These are phyloP conservation scores for Hyaloscypha bicolor DNA, from an alignment of 495 filamentous ascomycete genomes.

Conservation along the genomic window DNA sequence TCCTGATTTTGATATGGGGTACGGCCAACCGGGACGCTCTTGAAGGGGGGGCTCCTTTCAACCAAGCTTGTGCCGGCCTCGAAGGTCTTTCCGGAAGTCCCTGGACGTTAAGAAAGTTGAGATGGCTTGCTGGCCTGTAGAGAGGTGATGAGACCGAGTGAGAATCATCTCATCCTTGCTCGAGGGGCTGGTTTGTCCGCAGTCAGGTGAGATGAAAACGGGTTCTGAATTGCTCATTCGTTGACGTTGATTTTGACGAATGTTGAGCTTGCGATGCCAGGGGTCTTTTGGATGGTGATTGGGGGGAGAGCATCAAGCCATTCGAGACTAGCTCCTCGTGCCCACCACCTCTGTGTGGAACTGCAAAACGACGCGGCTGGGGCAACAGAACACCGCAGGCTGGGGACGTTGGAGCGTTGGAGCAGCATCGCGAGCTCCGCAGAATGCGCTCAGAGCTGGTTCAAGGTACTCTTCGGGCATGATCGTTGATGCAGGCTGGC, in stretches of 20 bases:
- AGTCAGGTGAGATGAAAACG: constrained; percentile 32
- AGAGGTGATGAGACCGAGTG: constrained; percentile 13
- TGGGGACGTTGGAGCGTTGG: neutral
- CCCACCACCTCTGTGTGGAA: neutral
- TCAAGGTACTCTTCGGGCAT: constrained; percentile 13
- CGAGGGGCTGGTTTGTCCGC: constrained; percentile 22
- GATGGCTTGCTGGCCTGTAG: constrained; percentile 30
- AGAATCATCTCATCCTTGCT: constrained; percentile 20
- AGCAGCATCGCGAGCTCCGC: neutral
- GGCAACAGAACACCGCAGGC: neutral
- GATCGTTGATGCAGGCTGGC: constrained; percentile 8
- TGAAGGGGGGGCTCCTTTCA: neutral
- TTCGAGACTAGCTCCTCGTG: constrained; percentile 8
- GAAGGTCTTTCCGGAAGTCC: constrained; percentile 19
- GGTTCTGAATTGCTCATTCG: constrained; percentile 26
- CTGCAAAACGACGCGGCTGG: constrained; percentile 5
- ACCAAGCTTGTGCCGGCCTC: constrained; percentile 3
- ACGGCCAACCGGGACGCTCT: constrained; percentile 28
- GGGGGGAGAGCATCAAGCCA: constrained; percentile 10
- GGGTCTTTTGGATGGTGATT: constrained; percentile 30
- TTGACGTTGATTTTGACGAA: constrained; percentile 26
- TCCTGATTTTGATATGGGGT: constrained; percentile 29
- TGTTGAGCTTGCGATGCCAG: constrained; percentile 9
- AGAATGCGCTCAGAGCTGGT: neutral
- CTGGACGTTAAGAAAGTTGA: constrained; percentile 16